phyloP scores from a whole-genome alignment of 108 stramenopile genomes.

The Cylindrotheca closterium region DNA sequence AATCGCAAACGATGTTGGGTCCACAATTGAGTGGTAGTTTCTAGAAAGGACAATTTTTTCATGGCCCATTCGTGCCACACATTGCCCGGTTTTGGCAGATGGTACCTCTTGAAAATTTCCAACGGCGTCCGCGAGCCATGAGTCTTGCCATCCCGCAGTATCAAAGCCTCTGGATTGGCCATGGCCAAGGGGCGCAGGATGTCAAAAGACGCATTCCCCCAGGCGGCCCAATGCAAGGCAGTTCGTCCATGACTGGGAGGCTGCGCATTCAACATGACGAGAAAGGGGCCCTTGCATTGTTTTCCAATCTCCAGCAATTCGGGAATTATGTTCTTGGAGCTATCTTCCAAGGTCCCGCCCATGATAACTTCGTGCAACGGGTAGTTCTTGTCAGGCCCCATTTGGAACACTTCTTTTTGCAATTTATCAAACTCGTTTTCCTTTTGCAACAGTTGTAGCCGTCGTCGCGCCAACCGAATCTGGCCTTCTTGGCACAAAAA shows the following conservation, averaged over 20 bases:
- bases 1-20: conserved; percentile 11
- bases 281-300: background rate
- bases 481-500: conserved; percentile 38
- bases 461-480: conserved; percentile 18
- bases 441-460: conserved; percentile 11
- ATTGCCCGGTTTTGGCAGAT: background rate
- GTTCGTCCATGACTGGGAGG: conserved; percentile 25
- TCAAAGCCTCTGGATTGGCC: conserved; percentile 19
- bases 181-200: conserved; percentile 12
- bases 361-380: conserved; percentile 27
- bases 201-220: conserved; percentile 11
- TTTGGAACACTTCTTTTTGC: conserved; percentile 21
- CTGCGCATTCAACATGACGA: background rate
- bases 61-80: background rate
- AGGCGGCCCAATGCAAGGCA: conserved; percentile 32
- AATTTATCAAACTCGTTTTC: conserved; percentile 1
- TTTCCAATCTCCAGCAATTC: conserved; percentile 5
- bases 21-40: conserved; percentile 2
- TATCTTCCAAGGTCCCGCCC: conserved; percentile 25
- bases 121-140: conserved; percentile 20
- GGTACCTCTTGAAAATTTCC: conserved; percentile 21
- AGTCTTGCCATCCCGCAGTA: conserved; percentile 8
- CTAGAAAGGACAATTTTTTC: conserved; percentile 7
- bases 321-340: conserved; percentile 6
- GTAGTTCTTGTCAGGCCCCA: conserved; percentile 16